Evolutionary conservation across 371 early-diverging fungal species (phyloP), one percentile per base, ranked within the genome.

Genomic region (Rhizopus stolonifer): DNA sequence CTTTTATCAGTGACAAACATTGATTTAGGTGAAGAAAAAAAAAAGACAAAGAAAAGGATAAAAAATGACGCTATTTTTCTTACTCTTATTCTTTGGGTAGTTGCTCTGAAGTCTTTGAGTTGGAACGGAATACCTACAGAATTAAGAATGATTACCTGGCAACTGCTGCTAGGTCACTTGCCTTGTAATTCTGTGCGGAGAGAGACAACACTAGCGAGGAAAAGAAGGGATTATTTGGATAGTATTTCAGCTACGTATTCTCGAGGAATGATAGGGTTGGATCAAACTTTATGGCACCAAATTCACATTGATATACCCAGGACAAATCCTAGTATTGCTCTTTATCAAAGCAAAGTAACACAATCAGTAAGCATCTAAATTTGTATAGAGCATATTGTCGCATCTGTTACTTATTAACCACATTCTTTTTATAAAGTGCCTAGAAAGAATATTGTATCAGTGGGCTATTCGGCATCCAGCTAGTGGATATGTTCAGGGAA

Each of bases 391-490:
- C n/a, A n/a, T n/a, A n/a, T n/a, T n/a, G n/a, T n/a, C 18, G 4
- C 4, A 18, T 18, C 39, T 39, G 39, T 39, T 39, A 14, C 14
- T 18, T 39, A 4, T 39, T 15, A 18, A 39, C n/a, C 14, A 29
- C 31, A 7, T 10, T 36, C 15, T 36, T 36, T 14, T 14, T n/a
- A 36, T 11, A 36, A 67, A 91, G 91, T 83, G 89, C 42, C 69
- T 98, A 14, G 95, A 93, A 65, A 80, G 96, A 14, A 87, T 96
- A 26, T 76, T 98, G 18, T 98, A 97, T 58, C 89, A 91, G 55
- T 98, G 99, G 99, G 93, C 99, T 0, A 93, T 93, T 13, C 81
- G 98, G 24, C 99, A 96, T 60, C 99, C 99, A 7, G 95, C 97
- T 14, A 88, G 92, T 61, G 98, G 98, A 22, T 99, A 99, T 72